Evolutionary conservation across 192 early-diverging fungal species (phyloP).

Genomic region (Mortierella antarctica): DNA sequence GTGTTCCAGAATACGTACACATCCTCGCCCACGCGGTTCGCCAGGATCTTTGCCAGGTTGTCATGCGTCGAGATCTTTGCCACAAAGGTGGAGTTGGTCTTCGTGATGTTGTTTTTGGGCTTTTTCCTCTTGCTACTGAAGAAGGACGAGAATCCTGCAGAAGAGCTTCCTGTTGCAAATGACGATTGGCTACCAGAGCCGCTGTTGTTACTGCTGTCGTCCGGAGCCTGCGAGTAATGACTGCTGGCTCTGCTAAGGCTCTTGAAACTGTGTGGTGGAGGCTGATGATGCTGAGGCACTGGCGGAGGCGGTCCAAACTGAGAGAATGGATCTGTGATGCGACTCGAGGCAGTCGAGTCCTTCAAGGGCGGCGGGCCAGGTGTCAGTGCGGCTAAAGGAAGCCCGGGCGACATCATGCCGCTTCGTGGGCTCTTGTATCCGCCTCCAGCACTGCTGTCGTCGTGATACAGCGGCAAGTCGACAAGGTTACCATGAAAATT

Average conservation of each 20-base stretch:
- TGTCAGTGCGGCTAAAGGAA: constrained; percentile 2
- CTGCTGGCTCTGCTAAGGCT: constrained; percentile 32
- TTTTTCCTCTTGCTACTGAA: constrained; percentile 55
- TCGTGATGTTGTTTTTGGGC: constrained; percentile 74
- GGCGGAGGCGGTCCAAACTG: constrained; percentile 46
- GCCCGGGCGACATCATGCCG: constrained; percentile 32
- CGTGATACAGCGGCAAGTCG: constrained; percentile 29
- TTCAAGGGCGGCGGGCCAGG: constrained; percentile 35
- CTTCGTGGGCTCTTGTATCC: constrained; percentile 15
- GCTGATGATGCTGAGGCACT: constrained; percentile 8
- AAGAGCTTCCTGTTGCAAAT: constrained; percentile 5
- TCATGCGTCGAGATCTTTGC: constrained; percentile 77
- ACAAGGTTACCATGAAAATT: constrained; percentile 47
- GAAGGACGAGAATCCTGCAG: constrained; percentile 48
- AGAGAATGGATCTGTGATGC: constrained; percentile 32
- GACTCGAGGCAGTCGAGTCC: constrained; percentile 22
- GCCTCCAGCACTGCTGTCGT: constrained; percentile 5
- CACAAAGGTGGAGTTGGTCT: constrained; percentile 80
- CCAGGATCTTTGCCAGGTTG: constrained; percentile 71
- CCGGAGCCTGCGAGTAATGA: constrained; percentile 26
- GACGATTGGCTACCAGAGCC: constrained; percentile 6
- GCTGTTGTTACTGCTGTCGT: constrained; percentile 21
- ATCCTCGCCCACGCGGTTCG: constrained; percentile 64
- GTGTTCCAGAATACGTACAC: constrained; percentile 82
- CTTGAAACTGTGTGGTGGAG: constrained; percentile 12